Conservation (phyloP, 176 grass and related monocot genomes). For the Triticum monococcum region DNA sequence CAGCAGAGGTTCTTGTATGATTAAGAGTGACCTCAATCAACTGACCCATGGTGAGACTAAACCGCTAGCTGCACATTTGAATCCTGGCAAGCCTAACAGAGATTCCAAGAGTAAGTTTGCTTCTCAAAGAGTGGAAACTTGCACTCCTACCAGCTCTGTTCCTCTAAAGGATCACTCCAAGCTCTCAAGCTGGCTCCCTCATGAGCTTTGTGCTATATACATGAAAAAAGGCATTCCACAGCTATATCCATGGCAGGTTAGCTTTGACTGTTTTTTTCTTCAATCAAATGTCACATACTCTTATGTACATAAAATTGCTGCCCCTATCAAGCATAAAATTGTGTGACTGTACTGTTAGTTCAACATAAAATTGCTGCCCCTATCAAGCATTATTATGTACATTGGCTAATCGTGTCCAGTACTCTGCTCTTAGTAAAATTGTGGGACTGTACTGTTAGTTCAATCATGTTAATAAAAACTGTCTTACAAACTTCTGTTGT, state of each 20-base stretch:
- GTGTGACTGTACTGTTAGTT: no score
- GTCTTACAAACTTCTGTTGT: background rate
- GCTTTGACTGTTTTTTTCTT: slow-evolving; percentile 4
- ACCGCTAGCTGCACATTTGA: slow-evolving; percentile 12
- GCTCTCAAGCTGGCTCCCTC: slow-evolving; percentile 78
- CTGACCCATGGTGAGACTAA: slow-evolving; percentile 14
- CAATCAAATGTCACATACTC: background rate
- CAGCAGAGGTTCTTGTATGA: background rate
- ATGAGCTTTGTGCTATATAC: slow-evolving; percentile 78
- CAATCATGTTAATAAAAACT: background rate
- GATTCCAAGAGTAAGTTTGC: slow-evolving; percentile 35
- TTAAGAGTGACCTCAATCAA: slow-evolving; percentile 22
- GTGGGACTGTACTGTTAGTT: background rate
- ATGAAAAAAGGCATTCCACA: slow-evolving; percentile 78
- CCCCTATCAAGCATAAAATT: background rate
- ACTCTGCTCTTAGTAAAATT: slow-evolving; percentile 6
- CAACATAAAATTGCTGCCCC: background rate
- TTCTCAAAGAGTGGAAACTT: slow-evolving; percentile 38
- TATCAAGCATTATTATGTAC: slow-evolving; percentile 15
- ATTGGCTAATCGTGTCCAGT: background rate
- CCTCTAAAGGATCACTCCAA: slow-evolving; percentile 62
- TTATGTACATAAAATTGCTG: background rate
- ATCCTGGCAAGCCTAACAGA: slow-evolving; percentile 28
- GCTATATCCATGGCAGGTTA: slow-evolving; percentile 98
- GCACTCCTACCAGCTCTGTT: slow-evolving; percentile 65